Base-by-base conservation (phyloP, 2,329 filamentous ascomycete species). In the Sporothrix schenckii region DNA sequence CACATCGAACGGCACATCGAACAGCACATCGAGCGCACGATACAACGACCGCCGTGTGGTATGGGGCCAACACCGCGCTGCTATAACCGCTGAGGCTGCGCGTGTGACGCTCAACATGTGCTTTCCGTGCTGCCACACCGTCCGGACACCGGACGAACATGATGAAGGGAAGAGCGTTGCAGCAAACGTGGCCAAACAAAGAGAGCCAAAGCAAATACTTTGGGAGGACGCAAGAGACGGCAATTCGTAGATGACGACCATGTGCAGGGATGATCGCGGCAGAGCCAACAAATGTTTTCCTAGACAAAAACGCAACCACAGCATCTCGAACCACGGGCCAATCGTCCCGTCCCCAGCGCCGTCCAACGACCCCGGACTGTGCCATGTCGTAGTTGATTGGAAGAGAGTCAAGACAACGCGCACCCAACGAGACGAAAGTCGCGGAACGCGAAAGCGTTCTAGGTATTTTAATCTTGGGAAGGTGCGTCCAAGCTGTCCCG, bases 311-410 rank as follows among this genome's bases (percentile, higher is more conserved):
- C 53, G 61, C 70, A 69, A 66, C 66, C 66, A 60, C 70, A 69
- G 69, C 66, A 71, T 71, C 54, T 47, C 41, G 56, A 69, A 69
- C 60, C 58, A 69, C 66, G 68, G 68, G 47, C 39, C 39, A 39
- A 39, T n/a, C 39, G 39, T 24, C 30, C 50, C 49, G 16, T 44
- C 50, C 47, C 61, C 11, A 14, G 24, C 19, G n/a, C 44, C 44
- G 11, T 47, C 39, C 9, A 47, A 47, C n/a, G 34, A 47, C 13
- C n/a, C n/a, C 39, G 16, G n/a, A 16, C 19, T 63, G 41, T 34
- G 4, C 14, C 14, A 49, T 34, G 44, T 16, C 13, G 44, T 16
- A 16, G 14, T 49, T 13, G 14, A 49, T 49, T 19, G 11, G 16
- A 13, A 16, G 41, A 47, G 41, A 2, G 30, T 13, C 30, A 41